Percentiles rank a stretch among this genome's conserved stretches.
These are phyloP conservation scores for Knoxia roxburghii DNA, from an alignment of 257 asterid genomes.

Conservation along the genomic window DNA sequence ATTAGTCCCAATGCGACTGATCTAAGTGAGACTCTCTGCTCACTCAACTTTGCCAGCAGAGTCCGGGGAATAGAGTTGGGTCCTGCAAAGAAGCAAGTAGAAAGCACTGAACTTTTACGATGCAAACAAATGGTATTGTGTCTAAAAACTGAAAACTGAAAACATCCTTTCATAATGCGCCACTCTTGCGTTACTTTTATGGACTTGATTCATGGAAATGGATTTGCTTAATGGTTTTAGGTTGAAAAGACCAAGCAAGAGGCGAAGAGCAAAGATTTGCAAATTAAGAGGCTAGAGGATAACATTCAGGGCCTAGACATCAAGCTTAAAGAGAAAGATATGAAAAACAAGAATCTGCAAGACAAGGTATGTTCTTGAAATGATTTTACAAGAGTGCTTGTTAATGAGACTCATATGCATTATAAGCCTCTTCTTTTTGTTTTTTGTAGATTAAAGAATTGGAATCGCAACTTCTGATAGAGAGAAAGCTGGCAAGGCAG, in stretches of 20 bases:
- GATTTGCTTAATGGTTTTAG: conserved; percentile 29
- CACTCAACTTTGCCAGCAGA: conserved; percentile 89
- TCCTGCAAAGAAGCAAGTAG: conserved; percentile 90
- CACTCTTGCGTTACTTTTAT: background rate
- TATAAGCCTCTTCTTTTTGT: no score
- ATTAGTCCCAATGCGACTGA: conserved; percentile 92
- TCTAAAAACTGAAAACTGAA: no score
- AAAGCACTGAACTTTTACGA: conserved; percentile 69
- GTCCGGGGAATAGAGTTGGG: conserved; percentile 95
- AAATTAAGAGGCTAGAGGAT: conserved; percentile 82
- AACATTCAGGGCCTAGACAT: conserved; percentile 69
- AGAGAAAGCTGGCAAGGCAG: conserved; percentile 86
- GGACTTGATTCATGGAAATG: background rate
- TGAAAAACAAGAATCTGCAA: conserved; percentile 68
- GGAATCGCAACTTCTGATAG: conserved; percentile 83
- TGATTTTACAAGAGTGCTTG: no score
- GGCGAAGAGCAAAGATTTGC: conserved; percentile 66
- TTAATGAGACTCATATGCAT: no score
- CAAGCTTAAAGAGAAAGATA: conserved; percentile 73
- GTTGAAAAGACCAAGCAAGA: conserved; percentile 79
- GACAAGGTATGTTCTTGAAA: conserved; percentile 58
- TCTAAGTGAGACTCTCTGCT: conserved; percentile 82
- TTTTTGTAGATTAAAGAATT: conserved; percentile 74
- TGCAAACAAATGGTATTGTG: conserved; percentile 93
- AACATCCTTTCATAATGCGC: background rate